Evolutionary conservation across 1,139 yeast genomes (phyloP).

Genomic region (Yamadazyma spencermartinsiae): DNA sequence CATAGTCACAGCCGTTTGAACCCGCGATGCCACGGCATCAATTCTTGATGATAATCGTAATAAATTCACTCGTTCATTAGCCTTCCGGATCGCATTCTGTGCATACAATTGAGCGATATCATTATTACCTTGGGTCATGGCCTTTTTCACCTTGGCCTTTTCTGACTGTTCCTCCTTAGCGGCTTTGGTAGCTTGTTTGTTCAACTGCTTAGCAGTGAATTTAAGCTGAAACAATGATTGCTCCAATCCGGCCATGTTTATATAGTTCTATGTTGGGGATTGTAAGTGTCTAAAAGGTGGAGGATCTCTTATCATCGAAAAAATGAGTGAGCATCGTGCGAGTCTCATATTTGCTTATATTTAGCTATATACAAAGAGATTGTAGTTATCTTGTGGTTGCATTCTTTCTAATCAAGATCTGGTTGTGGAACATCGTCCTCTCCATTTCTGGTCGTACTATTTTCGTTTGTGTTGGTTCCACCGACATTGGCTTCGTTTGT

Average conservation of each 20-base stretch:
- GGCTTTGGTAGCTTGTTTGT: constrained; percentile 85
- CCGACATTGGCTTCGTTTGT: not conserved
- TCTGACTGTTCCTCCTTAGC: constrained; percentile 88
- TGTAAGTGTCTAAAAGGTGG: constrained; percentile 5
- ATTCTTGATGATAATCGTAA: constrained; percentile 83
- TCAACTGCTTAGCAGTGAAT: constrained; percentile 92
- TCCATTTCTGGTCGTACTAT: constrained; percentile 4
- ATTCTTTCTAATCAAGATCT: constrained; percentile 1
- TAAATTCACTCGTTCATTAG: constrained; percentile 81
- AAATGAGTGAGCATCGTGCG: not conserved
- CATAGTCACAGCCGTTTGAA: constrained; percentile 98
- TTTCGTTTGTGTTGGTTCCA: not conserved
- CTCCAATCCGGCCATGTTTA: constrained; percentile 45
- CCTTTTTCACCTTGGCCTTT: constrained; percentile 87
- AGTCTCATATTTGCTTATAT: not conserved
- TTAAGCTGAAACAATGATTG: constrained; percentile 51
- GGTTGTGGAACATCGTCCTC: not conserved
- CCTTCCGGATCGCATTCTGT: constrained; percentile 91
- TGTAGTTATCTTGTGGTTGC: too few species aligned
- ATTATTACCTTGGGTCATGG: constrained; percentile 79
- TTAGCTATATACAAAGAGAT: not conserved
- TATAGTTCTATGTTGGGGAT: too few species aligned
- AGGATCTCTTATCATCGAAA: not conserved
- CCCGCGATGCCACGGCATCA: constrained; percentile 94
- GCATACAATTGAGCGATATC: constrained; percentile 96